Conservation (phyloP, 768 basidiomycete species). For the Pisolithus microcarpus region DNA sequence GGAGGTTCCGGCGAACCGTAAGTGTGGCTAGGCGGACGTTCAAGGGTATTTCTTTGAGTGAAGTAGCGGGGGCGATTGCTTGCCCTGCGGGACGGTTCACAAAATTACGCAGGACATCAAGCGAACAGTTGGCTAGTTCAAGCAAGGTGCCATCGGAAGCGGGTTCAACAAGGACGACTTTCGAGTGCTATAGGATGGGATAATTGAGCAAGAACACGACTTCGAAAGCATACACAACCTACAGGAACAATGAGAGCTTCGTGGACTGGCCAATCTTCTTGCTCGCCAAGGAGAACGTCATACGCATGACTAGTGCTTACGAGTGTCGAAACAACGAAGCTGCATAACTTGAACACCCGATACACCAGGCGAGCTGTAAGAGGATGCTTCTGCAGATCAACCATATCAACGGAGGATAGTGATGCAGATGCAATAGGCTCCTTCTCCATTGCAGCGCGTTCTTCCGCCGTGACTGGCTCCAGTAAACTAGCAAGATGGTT, state of each 20-base stretch:
- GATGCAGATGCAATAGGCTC: conserved; percentile 33
- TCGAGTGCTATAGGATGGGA: conserved; percentile 56
- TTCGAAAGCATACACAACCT: conserved; percentile 21
- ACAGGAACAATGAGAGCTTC: conserved; percentile 71
- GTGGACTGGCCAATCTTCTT: conserved; percentile 65
- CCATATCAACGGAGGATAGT: conserved; percentile 35
- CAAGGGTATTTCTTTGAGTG: conserved; percentile 27
- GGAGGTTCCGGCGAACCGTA: conserved; percentile 51
- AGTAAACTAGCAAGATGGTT: conserved; percentile 78
- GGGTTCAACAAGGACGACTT: conserved; percentile 74
- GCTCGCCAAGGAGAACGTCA: conserved; percentile 51
- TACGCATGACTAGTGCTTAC: conserved; percentile 67
- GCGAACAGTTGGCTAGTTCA: conserved; percentile 73
- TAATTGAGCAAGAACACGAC: background rate
- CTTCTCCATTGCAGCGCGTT: conserved; percentile 61
- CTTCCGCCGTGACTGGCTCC: conserved; percentile 73
- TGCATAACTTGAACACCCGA: conserved; percentile 61
- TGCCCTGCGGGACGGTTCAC: conserved; percentile 55
- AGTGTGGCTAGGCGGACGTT: conserved; percentile 51
- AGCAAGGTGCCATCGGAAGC: conserved; percentile 81
- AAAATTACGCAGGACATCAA: conserved; percentile 67
- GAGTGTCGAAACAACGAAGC: conserved; percentile 63
- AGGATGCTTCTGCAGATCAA: conserved; percentile 64
- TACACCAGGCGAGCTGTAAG: conserved; percentile 66
- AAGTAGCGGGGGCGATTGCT: conserved; percentile 34